Evolutionary conservation across 169 alveolate species (phyloP), one percentile per base, ranked within the genome.

Genomic region (Eimeria maxima): DNA sequence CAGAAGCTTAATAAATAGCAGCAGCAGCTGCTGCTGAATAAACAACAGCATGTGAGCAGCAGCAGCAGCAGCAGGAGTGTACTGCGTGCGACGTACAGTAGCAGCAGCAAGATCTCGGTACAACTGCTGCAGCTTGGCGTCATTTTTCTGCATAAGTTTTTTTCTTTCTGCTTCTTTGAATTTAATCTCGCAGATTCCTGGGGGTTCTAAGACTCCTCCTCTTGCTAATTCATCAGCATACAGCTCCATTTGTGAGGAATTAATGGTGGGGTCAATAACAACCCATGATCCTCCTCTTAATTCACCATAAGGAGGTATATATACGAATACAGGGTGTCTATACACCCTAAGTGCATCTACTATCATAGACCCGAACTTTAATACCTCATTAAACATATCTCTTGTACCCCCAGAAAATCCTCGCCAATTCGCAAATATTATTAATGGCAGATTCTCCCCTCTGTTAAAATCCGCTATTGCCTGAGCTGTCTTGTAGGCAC

Each of bases 221-320:
- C 98, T 95, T n/a, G 98, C 97, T 29, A 96, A 96, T 29, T 97
- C 97, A 57, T 97, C 99, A 16, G 99, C 99, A 57, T 78, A 97
- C 98, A 97, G 97, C 96, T 97, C 98, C 96, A 98, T 98, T 69
- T 96, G 95, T 53, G 97, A 97, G 53, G 98, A 96, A 94, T 98
- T 98, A 88, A 98, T 95, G 55, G 98, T 95, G 53, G 98, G 98
- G 87, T 97, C 99, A 11, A 98, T 97, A 67, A 98, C 99, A n/a
- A 98, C 99, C 99, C 99, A 98, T n/a, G 99, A 98, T 33, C 99
- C 99, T 7, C 99, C 99, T 27, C 99, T 96, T 57, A 98, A 88
- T 86, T 98, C 99, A 14, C 98, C 99, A 24, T 91, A 94, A 38
- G 98, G 98, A 8, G 98, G 98, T n/a, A 98, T 97, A 95, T 98